Evolutionary conservation across 2,329 filamentous ascomycete species (phyloP).

Genomic region (Parastagonospora nodorum): DNA sequence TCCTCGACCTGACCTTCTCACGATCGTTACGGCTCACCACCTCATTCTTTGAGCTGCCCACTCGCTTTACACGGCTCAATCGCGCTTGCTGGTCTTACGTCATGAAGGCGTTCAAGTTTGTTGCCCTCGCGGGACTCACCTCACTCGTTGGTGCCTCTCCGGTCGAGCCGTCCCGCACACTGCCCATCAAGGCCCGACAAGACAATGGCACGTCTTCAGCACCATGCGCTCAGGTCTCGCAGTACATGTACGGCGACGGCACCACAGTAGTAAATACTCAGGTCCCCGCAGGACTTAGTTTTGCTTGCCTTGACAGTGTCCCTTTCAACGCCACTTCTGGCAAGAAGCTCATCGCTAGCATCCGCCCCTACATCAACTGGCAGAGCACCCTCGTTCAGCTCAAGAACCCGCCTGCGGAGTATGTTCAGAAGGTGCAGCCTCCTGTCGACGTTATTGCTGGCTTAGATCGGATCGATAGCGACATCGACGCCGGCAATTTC

Average conservation of each 20-base stretch:
- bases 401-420: slow-evolving; percentile 53
- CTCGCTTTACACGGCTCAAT: slow-evolving; percentile 4
- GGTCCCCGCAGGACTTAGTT: slow-evolving; percentile 51
- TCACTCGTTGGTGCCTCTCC: slow-evolving; percentile 32
- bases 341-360: slow-evolving; percentile 44
- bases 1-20: background rate
- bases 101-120: slow-evolving; percentile 29
- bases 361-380: slow-evolving; percentile 53
- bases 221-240: slow-evolving; percentile 41
- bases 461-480: slow-evolving; percentile 46
- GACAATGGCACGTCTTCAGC: slow-evolving; percentile 26
- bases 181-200: slow-evolving; percentile 24
- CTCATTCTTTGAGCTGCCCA: slow-evolving; percentile 4
- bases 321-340: slow-evolving; percentile 51
- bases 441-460: slow-evolving; percentile 51
- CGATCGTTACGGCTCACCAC: slow-evolving; percentile 7
- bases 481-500: slow-evolving; percentile 45
- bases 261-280: slow-evolving; percentile 17
- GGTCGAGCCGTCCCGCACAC: slow-evolving; percentile 20
- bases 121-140: slow-evolving; percentile 28
- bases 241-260: slow-evolving; percentile 31
- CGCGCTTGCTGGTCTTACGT: slow-evolving; percentile 1
- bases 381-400: slow-evolving; percentile 53
- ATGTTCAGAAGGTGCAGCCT: slow-evolving; percentile 52
- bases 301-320: slow-evolving; percentile 52